Evolutionary conservation across 2,329 filamentous ascomycete species (phyloP), one percentile per base, ranked within the genome.

Genomic region (Periconia macrospinosa): DNA sequence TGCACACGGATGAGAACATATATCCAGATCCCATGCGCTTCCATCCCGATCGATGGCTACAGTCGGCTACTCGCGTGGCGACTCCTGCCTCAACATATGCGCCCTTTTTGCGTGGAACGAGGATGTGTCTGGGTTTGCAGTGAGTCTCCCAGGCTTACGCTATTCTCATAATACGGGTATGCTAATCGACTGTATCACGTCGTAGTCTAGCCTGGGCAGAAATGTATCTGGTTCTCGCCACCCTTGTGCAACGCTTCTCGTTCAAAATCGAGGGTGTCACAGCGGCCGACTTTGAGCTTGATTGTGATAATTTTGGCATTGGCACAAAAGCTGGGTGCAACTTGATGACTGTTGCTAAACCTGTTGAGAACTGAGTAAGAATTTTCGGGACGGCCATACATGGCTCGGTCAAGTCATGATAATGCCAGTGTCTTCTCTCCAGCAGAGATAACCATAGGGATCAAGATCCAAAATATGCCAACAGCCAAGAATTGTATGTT

Each of bases 11-110:
- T 51, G 23, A 57, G 37, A 53, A 50, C 7, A 52, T 72, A 17
- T 67, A 67, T 44, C 55, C 58, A 1, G 44, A 56, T 20, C 64
- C 65, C 8, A n/a, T 44, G 19, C 46, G 45, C 7, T 69, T 69
- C 44, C 13, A 46, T n/a, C 66, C 66, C 0, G 63, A 70, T 47
- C 56, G 70, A 10, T 73, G 69, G 70, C 48, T 68, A 13, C 49
- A 50, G 43, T 20, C 35, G 2, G 45, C 37, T 7, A 19, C 15
- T 5, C 30, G 19, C 1, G 10, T 23, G 46, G 33, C 47, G 18
- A 20, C 50, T 17, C 30, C 37, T n/a, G 30, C 17, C 10, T n/a
- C n/a, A n/a, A 47, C 14, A 13, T 59, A 48, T 52, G 56, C 56
- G 6, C 53, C 53, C 35, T 59, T 56, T 42, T 49, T 45, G 27